Evolutionary conservation across 257 asterid species (phyloP).

Genomic region (Przewalskia tangutica): DNA sequence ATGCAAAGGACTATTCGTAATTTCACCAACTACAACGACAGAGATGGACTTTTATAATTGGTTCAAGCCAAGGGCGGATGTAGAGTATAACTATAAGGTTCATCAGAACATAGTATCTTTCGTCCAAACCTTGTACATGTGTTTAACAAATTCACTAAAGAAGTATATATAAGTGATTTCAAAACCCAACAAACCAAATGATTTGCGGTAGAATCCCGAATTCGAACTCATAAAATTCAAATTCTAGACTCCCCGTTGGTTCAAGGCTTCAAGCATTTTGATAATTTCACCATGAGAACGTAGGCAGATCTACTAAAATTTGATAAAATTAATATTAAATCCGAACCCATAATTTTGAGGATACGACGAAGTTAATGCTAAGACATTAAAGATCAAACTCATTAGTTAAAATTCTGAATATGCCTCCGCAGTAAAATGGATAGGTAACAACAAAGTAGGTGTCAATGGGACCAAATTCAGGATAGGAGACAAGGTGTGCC

Average conservation of each 20-base stretch:
- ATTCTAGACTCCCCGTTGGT: not conserved
- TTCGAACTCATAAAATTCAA: not conserved
- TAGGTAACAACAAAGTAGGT: not conserved
- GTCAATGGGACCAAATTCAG: not conserved
- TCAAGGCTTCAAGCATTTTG: not conserved
- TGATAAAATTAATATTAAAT: not conserved
- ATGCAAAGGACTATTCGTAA: not conserved
- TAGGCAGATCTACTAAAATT: not conserved
- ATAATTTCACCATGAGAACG: not conserved
- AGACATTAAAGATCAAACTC: not conserved
- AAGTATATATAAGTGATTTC: no score
- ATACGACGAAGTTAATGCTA: not conserved
- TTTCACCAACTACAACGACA: no score
- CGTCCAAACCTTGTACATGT: not conserved
- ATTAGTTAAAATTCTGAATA: not conserved
- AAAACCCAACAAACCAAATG: not conserved
- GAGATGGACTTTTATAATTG: not conserved
- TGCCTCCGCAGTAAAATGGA: not conserved
- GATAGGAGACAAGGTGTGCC: constrained; percentile 27
- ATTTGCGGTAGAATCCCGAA: not conserved
- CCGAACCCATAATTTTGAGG: not conserved
- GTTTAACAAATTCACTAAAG: not conserved
- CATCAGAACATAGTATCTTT: not conserved
- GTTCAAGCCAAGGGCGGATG: not conserved
- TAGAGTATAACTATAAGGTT: no score